These are phyloP conservation scores for Piromyces sp. DNA, from an alignment of 192 early-diverging fungal genomes.

Conservation along the genomic window DNA sequence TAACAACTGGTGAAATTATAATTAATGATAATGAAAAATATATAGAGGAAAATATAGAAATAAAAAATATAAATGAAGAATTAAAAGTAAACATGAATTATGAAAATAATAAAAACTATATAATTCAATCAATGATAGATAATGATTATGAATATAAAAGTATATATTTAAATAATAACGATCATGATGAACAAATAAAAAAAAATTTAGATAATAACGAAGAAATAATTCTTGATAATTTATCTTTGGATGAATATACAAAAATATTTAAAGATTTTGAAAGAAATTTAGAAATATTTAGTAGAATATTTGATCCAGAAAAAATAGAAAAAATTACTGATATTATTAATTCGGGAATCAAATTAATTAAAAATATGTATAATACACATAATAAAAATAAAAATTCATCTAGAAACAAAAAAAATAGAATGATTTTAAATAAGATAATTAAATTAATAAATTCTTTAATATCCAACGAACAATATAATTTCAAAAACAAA, in stretches of 20 bases:
- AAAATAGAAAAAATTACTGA: not conserved
- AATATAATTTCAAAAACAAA: not conserved
- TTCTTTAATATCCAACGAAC: not conserved
- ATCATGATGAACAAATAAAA: not conserved
- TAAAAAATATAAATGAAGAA: not conserved
- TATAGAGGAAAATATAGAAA: not conserved
- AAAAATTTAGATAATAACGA: not conserved
- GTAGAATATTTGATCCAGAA: not conserved
- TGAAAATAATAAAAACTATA: not conserved
- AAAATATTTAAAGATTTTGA: not conserved
- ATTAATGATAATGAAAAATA: not conserved
- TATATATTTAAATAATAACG: not conserved
- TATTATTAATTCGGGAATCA: not conserved
- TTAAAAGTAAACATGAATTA: not conserved
- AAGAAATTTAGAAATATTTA: not conserved
- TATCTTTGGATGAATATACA: not conserved
- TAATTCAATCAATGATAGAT: not conserved
- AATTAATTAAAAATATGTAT: not conserved
- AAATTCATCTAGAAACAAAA: not conserved
- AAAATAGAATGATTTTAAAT: not conserved
- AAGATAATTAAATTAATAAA: not conserved
- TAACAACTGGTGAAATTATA: not conserved
- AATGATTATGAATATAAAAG: not conserved
- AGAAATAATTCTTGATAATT: not conserved
- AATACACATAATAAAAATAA: not conserved